A percentile compares a stretch with the other conserved stretches of the same genome.
phyloP scores from a whole-genome alignment of 257 asterid species.

The Paraleonurus japonicus region DNA sequence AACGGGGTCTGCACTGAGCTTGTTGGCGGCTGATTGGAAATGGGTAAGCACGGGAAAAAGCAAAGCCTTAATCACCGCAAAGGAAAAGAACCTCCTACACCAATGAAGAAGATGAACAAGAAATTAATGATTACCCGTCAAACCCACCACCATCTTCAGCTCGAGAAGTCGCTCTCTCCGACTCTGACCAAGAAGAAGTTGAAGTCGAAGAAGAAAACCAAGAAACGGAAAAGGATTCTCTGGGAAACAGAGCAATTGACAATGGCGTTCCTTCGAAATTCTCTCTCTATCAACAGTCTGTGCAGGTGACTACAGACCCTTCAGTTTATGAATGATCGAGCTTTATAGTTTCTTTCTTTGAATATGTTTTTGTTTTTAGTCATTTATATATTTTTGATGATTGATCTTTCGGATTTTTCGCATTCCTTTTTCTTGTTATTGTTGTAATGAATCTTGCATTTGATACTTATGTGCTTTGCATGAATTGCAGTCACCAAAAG shows the following conservation, averaged over 20 bases:
- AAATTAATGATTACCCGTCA: conserved; percentile 28
- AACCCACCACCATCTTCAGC: conserved; percentile 21
- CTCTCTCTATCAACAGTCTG: conserved; percentile 88
- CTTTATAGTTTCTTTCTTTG: background rate
- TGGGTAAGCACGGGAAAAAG: conserved; percentile 94
- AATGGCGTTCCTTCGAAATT: conserved; percentile 65
- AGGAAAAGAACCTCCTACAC: conserved; percentile 46
- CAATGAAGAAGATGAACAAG: conserved; percentile 38
- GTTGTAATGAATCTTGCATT: conserved; percentile 15
- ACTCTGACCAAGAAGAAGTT: conserved; percentile 46
- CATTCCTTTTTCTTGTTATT: background rate
- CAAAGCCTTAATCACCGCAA: conserved; percentile 54
- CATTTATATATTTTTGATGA: background rate
- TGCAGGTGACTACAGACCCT: conserved; percentile 53
- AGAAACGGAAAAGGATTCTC: conserved; percentile 22
- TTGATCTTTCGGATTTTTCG: background rate
- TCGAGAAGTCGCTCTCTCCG: conserved; percentile 30
- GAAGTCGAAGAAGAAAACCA: conserved; percentile 25
- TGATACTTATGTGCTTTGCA: background rate
- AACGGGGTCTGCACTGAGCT: background rate
- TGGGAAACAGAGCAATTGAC: conserved; percentile 13
- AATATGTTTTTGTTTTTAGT: too few species aligned
- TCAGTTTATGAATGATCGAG: background rate
- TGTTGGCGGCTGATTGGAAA: conserved; percentile 30
- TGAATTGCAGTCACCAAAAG: conserved; percentile 87